These are phyloP conservation scores for Epichloe coenophiala DNA, from an alignment of 2,329 filamentous ascomycete genomes.

Conservation along the genomic window DNA sequence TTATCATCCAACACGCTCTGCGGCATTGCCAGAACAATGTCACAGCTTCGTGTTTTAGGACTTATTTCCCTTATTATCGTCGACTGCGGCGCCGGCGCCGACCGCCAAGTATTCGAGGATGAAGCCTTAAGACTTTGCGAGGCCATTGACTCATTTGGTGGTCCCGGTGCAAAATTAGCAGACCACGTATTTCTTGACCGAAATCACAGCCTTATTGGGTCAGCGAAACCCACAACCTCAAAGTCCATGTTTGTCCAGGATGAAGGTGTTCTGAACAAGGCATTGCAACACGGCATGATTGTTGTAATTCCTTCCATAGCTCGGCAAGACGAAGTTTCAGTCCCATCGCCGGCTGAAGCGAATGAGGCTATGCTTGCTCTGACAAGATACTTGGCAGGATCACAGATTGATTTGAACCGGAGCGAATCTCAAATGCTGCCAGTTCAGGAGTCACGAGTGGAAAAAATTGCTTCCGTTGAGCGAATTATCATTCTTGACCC, in stretches of 20 bases:
- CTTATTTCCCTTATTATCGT: conserved; percentile 72
- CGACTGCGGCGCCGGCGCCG: conserved; percentile 45
- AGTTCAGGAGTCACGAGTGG: conserved; percentile 23
- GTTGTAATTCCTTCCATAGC: conserved; percentile 29
- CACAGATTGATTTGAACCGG: conserved; percentile 30
- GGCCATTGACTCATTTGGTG: conserved; percentile 57
- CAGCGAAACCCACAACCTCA: conserved; percentile 10
- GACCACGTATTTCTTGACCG: conserved; percentile 26
- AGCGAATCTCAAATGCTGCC: not conserved
- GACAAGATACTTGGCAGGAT: conserved; percentile 59
- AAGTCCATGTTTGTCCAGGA: conserved; percentile 18
- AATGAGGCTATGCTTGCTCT: conserved; percentile 62
- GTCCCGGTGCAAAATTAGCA: conserved; percentile 54
- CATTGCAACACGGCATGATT: conserved; percentile 19
- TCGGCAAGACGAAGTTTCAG: conserved; percentile 26
- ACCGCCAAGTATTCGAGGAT: conserved; percentile 31
- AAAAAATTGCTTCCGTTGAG: conserved; percentile 54
- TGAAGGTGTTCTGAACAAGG: conserved; percentile 16
- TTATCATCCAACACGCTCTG: conserved; percentile 55
- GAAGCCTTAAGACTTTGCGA: conserved; percentile 63
- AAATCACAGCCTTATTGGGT: not conserved
- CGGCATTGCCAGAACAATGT: conserved; percentile 71
- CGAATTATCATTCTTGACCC: conserved; percentile 82
- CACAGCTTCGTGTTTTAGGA: conserved; percentile 70
- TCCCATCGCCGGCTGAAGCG: conserved; percentile 27